These are phyloP conservation scores for Evansstolkia leycettana DNA, from an alignment of 495 filamentous ascomycete genomes.

Conservation along the genomic window DNA sequence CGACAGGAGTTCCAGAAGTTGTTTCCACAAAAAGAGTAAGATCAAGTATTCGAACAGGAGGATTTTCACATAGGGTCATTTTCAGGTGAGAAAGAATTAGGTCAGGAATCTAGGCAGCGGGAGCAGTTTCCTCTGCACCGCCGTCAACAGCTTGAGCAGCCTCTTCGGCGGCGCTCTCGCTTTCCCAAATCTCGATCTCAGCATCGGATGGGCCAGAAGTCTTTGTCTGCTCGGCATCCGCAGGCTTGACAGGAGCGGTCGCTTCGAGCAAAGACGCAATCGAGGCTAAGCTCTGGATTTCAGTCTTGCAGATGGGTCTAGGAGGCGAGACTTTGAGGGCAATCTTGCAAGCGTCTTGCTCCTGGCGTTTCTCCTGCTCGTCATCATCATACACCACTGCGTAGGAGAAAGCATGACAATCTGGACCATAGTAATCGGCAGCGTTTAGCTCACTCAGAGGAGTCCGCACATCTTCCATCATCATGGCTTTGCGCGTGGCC, in stretches of 20 bases:
- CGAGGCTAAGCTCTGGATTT: conserved; percentile 14
- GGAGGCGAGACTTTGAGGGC: conserved; percentile 4
- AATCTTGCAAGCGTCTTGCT: conserved; percentile 9
- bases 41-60: too few relatives aligned
- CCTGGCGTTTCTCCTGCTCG: conserved; percentile 11
- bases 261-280: conserved; percentile 22
- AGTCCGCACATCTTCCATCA: conserved; percentile 44
- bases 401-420: conserved; percentile 48
- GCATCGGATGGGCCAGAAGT: conserved; percentile 5
- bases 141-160: conserved; percentile 2
- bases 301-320: conserved; percentile 6
- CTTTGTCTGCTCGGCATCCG: neutral
- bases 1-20: too few relatives aligned
- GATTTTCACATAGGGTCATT: too few relatives aligned
- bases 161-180: conserved; percentile 44
- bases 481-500: conserved; percentile 19
- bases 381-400: conserved; percentile 48
- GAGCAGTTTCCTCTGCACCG: neutral
- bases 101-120: neutral
- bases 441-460: conserved; percentile 61
- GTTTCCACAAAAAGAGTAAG: too few relatives aligned
- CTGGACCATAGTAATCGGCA: conserved; percentile 60
- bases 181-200: conserved; percentile 51
- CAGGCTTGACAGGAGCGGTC: conserved; percentile 6
- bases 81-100: too few relatives aligned